Conservation (phyloP, 306 rosid genomes). For the Astragalus membranaceus region DNA sequence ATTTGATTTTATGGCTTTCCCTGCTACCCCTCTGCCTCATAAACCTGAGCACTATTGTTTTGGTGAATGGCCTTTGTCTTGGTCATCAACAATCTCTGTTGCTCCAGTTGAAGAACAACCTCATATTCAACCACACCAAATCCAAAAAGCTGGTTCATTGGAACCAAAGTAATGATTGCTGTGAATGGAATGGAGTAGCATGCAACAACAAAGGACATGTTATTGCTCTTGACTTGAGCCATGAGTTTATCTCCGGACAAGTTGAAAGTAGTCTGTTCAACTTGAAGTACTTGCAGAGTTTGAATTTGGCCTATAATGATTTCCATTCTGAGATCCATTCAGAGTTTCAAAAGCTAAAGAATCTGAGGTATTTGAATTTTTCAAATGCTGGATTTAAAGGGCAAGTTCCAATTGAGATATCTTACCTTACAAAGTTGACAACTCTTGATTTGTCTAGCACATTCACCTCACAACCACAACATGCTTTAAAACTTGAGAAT, state of each 20-base stretch:
- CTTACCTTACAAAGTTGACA: slow-evolving; percentile 12
- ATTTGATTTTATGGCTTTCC: neutral
- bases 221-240: slow-evolving; percentile 19
- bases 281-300: slow-evolving; percentile 15
- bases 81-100: neutral
- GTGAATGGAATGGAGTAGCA: slow-evolving; percentile 41
- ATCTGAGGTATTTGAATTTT: slow-evolving; percentile 17
- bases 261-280: slow-evolving; percentile 11
- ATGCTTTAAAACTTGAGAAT: slow-evolving; percentile 8
- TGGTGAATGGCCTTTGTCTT: neutral
- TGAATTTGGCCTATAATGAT: slow-evolving; percentile 20
- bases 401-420: slow-evolving; percentile 18
- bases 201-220: slow-evolving; percentile 22
- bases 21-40: neutral
- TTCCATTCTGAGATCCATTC: slow-evolving; percentile 5
- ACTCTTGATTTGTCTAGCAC: slow-evolving; percentile 7
- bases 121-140: neutral
- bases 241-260: slow-evolving; percentile 4
- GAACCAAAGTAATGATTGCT: slow-evolving; percentile 29
- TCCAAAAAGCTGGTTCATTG: slow-evolving; percentile 22
- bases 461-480: too few species aligned
- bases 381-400: neutral
- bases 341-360: neutral
- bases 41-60: neutral
- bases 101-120: slow-evolving; percentile 12